Percentiles rank a stretch among this genome's conserved stretches.
These are phyloP conservation scores for Blastomyces percursus DNA, from an alignment of 2,329 filamentous ascomycete species.

Conservation along the genomic window DNA sequence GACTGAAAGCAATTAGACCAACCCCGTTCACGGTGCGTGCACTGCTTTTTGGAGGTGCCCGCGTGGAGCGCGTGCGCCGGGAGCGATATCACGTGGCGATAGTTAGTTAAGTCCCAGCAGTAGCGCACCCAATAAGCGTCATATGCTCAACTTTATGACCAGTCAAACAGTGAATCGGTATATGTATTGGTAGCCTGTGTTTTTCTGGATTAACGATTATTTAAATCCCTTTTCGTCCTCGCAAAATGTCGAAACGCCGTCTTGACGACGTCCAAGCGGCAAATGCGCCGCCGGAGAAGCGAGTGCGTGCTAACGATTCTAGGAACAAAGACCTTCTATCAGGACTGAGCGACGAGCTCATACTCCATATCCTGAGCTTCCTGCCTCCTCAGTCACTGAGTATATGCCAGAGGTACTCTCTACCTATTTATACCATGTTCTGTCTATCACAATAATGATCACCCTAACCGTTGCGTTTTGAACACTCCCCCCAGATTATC, in stretches of 20 bases:
- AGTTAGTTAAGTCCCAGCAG: no score
- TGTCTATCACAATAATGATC: no score
- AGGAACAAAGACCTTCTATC: slow-evolving; percentile 51
- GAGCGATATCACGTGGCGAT: not conserved
- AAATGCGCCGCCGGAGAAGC: slow-evolving; percentile 10
- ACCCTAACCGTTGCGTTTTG: no score
- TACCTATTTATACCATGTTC: not conserved
- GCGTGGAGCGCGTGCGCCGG: not conserved
- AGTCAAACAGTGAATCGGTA: not conserved
- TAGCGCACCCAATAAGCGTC: no score
- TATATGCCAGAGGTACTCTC: slow-evolving; percentile 45
- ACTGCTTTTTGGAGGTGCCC: not conserved
- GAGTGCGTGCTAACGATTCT: slow-evolving; percentile 2
- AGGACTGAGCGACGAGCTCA: slow-evolving; percentile 71
- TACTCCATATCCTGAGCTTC: slow-evolving; percentile 71
- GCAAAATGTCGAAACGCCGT: slow-evolving; percentile 12
- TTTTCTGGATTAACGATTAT: not conserved
- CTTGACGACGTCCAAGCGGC: slow-evolving; percentile 3
- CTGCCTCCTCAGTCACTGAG: slow-evolving; percentile 61
- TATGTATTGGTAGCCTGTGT: not conserved
- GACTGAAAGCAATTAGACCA: not conserved
- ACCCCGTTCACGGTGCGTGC: no score
- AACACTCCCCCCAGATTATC: slow-evolving; percentile 38
- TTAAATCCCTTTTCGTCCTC: not conserved
- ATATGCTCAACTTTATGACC: no score